Evolutionary conservation across 2,329 filamentous ascomycete species (phyloP).

Genomic region (Amauroascus verrucosus): DNA sequence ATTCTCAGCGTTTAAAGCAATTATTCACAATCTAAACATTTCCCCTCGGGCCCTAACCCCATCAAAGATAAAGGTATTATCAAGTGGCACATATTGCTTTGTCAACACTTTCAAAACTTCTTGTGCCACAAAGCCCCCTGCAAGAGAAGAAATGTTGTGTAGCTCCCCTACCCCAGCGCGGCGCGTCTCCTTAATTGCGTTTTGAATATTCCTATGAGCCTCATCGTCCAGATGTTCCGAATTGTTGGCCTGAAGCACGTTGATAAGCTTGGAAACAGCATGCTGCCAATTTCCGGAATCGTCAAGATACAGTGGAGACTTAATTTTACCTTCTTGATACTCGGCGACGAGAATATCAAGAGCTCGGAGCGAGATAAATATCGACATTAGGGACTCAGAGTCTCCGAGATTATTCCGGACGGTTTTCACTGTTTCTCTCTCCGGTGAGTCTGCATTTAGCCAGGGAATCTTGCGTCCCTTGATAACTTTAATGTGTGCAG

Average conservation of each 20-base stretch:
- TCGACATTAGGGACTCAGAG: constrained; percentile 51
- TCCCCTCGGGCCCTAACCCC: constrained; percentile 48
- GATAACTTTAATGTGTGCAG: constrained; percentile 82
- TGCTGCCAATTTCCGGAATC: constrained; percentile 26
- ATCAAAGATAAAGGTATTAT: constrained; percentile 55
- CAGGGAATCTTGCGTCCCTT: constrained; percentile 49
- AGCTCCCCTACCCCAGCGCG: constrained; percentile 75
- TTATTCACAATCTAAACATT: constrained; percentile 40
- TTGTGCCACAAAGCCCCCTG: constrained; percentile 89
- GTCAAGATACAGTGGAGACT: constrained; percentile 22
- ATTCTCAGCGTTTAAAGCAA: not conserved
- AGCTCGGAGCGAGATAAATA: constrained; percentile 56
- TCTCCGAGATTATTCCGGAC: constrained; percentile 33
- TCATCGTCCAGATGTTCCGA: constrained; percentile 40
- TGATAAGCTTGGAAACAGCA: constrained; percentile 9
- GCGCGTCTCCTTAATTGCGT: constrained; percentile 56
- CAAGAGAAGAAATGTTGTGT: constrained; percentile 81
- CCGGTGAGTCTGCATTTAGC: constrained; percentile 31
- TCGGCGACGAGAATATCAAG: constrained; percentile 41
- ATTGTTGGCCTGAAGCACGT: constrained; percentile 26
- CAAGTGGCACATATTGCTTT: constrained; percentile 55
- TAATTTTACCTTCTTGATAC: constrained; percentile 36
- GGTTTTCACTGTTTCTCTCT: constrained; percentile 34
- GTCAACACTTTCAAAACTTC: constrained; percentile 78
- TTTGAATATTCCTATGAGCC: constrained; percentile 41